Evolutionary conservation across 352 stramenopile genomes (phyloP).

Genomic region (Phytophthora crassamura): DNA sequence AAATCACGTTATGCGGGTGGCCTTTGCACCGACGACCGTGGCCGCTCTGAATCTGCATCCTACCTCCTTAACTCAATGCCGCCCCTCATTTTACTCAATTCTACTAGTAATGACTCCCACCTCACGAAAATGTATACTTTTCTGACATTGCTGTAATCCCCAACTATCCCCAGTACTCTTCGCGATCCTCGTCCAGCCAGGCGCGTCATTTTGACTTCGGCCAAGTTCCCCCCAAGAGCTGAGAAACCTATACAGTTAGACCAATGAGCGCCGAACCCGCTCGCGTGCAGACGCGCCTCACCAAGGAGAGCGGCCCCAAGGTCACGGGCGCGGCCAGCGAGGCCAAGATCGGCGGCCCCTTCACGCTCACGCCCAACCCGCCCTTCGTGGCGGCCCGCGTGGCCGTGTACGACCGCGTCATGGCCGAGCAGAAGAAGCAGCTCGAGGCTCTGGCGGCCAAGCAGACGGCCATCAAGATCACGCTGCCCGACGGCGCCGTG

Average conservation of each 20-base stretch:
- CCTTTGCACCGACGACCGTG: not conserved
- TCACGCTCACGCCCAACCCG: constrained; percentile 84
- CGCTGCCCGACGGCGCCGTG: constrained; percentile 96
- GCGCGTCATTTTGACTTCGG: constrained; percentile 28
- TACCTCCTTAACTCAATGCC: not conserved
- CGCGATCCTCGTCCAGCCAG: constrained; percentile 13
- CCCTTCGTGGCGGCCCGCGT: constrained; percentile 82
- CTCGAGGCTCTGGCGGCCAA: constrained; percentile 84
- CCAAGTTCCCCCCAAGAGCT: not conserved
- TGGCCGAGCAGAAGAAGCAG: constrained; percentile 69
- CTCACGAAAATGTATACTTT: too few relatives aligned
- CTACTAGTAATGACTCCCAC: too few relatives aligned
- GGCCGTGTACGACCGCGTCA: constrained; percentile 89
- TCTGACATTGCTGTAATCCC: too few relatives aligned
- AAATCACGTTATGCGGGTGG: too few relatives aligned
- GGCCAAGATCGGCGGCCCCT: constrained; percentile 85
- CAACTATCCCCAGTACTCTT: not conserved
- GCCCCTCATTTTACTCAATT: too few relatives aligned
- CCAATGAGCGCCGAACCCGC: constrained; percentile 42
- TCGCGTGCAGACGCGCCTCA: constrained; percentile 83
- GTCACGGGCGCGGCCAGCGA: constrained; percentile 53
- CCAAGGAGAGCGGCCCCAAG: constrained; percentile 72
- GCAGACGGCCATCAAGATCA: constrained; percentile 94
- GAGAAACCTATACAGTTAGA: not conserved
- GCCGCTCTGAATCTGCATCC: constrained; percentile 4